Percentiles rank a stretch among this genome's conserved stretches.
Evolutionary conservation across 345 rosid species (phyloP).

Genomic region (Syzygium oleosum): DNA sequence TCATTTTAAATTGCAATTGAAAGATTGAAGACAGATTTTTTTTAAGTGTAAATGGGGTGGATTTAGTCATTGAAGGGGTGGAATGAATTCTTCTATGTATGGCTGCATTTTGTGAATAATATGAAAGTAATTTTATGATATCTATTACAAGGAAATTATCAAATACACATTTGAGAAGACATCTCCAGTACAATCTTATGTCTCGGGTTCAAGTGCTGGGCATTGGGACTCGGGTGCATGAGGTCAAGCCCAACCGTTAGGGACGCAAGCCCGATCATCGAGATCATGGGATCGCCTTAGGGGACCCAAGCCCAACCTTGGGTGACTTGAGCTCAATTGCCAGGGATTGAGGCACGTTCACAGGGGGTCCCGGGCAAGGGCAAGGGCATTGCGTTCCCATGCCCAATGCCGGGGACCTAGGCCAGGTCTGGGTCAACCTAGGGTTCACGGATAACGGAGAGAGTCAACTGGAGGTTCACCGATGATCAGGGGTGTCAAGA

Average conservation of each 20-base stretch:
- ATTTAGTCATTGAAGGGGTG: not conserved
- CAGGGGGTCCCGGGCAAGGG: too few relatives aligned
- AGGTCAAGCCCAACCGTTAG: not conserved
- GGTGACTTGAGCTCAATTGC: not conserved
- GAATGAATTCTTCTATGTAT: not conserved
- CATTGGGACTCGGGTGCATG: not conserved
- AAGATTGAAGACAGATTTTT: not conserved
- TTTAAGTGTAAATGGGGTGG: not conserved
- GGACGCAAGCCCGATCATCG: not conserved
- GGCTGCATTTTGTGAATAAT: not conserved
- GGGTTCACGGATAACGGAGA: rapidly evolving
- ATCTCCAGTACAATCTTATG: not conserved
- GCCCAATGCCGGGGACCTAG: not conserved
- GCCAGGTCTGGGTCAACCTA: rapidly evolving
- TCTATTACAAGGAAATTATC: not conserved
- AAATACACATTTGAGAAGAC: not conserved
- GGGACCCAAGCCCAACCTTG: not conserved
- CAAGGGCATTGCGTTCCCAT: not conserved
- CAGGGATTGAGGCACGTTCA: not conserved
- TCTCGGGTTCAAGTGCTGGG: not conserved
- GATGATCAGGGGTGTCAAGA: not conserved
- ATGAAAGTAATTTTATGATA: not conserved
- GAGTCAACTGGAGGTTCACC: not conserved
- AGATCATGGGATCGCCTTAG: not conserved
- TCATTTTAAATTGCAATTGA: not conserved